Base-by-base conservation (phyloP, 495 filamentous ascomycete genomes). In the Aspergillus nanangensis region DNA sequence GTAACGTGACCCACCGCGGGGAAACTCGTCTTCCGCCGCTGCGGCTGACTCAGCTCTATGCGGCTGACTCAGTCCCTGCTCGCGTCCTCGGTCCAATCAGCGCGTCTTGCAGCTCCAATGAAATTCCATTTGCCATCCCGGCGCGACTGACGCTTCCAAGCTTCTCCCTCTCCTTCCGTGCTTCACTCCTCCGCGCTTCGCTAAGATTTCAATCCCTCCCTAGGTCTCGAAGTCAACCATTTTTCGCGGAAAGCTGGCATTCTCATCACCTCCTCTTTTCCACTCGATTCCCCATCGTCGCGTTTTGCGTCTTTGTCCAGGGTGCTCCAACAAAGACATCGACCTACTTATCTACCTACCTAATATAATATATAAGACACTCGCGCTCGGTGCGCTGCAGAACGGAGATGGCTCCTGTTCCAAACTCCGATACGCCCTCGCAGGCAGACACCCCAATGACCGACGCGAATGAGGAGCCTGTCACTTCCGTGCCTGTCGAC, bases 401-500 rank as follows among this genome's bases (percentile, higher is more conserved):
- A 15, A 57, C 48, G 47, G 51, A 47, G 17, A 89, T 90, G 85
- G 78, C 81, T 51, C 81, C 81, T 45, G 62, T 63, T 45, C 73
- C 66, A 57, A 75, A 56, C 25, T 71, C 73, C 10, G 72, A 70
- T 27, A 57, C 70, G 15, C 71, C 71, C 13, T 76, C 72, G 25
- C 72, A 75, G 48, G 69, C 66, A 24, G 76, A 79, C 57, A 77
- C 73, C 3, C 71, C 75, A 0, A 79, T 77, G 72, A 75, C 70
- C 8, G 86, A 89, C 62, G 78, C 74, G 32, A 79, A 79, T 48
- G 82, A 81, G 41, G 65, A 71, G 44, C 41, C 50, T 22, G 55
- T 70, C 36, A 60, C 70, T 19, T 63, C 64, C 11, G 63, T 75
- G 51, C 64, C 71, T 3, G 71, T 71, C 9, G 68, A 65, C 54